A percentile compares a stretch with the other conserved stretches of the same genome.
phyloP scores from a whole-genome alignment of 768 basidiomycete species.

The Guyanaporus albipodus region DNA sequence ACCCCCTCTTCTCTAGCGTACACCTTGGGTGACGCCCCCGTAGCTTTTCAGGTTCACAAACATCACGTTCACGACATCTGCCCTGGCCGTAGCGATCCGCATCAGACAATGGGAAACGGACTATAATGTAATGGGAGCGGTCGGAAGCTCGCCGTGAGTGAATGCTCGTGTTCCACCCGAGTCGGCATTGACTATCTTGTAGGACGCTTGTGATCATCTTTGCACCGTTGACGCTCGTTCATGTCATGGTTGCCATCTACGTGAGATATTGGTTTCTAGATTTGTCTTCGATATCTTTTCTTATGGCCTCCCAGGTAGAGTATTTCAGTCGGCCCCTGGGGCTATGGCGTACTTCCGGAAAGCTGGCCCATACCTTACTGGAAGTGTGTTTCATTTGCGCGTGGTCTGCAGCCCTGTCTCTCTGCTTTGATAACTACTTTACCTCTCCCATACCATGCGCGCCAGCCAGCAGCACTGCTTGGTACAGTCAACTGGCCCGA shows the following conservation, averaged over 20 bases:
- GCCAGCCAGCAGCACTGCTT: slow-evolving; percentile 51
- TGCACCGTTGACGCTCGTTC: slow-evolving; percentile 74
- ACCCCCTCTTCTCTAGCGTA: neutral
- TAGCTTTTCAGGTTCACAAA: slow-evolving; percentile 85
- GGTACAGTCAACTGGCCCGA: slow-evolving; percentile 71
- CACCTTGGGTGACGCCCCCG: slow-evolving; percentile 7
- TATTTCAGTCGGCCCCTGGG: slow-evolving; percentile 91
- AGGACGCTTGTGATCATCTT: slow-evolving; percentile 85
- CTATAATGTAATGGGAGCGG: slow-evolving; percentile 54
- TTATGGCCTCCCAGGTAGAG: slow-evolving; percentile 57
- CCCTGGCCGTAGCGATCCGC: slow-evolving; percentile 73
- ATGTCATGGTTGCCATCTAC: slow-evolving; percentile 85
- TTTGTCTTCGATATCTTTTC: slow-evolving; percentile 10
- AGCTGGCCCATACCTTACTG: slow-evolving; percentile 80
- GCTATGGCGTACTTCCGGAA: slow-evolving; percentile 86
- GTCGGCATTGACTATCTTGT: neutral
- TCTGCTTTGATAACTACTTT: slow-evolving; percentile 90
- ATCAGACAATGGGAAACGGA: slow-evolving; percentile 59
- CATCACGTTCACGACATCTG: slow-evolving; percentile 74
- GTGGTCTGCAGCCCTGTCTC: slow-evolving; percentile 88
- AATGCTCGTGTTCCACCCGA: neutral
- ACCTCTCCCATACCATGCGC: slow-evolving; percentile 81
- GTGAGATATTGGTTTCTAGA: slow-evolving; percentile 42
- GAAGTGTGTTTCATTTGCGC: slow-evolving; percentile 90
- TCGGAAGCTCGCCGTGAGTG: slow-evolving; percentile 80